Evolutionary conservation across 1,284 basidiomycete genomes (phyloP), one percentile per base, ranked within the genome.

Genomic region (Boletus subluridellus): DNA sequence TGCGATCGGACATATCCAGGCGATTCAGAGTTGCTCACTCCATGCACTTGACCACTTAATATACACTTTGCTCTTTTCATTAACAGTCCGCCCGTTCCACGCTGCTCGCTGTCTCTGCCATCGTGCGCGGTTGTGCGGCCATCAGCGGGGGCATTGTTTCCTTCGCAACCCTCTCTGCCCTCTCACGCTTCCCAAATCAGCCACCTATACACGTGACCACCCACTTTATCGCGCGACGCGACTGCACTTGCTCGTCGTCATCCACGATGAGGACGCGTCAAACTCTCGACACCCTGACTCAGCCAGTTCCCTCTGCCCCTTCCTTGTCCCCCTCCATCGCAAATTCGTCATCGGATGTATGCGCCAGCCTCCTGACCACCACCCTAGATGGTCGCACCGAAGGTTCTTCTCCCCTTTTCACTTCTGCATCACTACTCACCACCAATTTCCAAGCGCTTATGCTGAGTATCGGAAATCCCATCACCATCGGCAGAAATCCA

Each of bases 401-500:
- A 79, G 82, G 88, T 86, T 48, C 17, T 8, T 34, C 46, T 52
- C 28, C 45, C n/a, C 39, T 30, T 30, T 45, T 48, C 10, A 8
- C 28, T 34, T 34, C 52, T 24, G 51, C 12, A 17, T 45, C 37
- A 44, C 49, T 39, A 48, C 50, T 64, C 69, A 74, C 65, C 2
- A 46, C 67, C n/a, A 48, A 44, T 49, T 30, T 26, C 35, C 21
- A 57, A 81, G 88, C 76, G 59, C 79, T 89, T 24, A 62, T 85
- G 24, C 71, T 91, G 41, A 82, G 79, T 47, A 72, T 87, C 46
- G 81, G 82, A 60, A 83, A 79, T 63, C 85, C 89, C 5, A 78
- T 83, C 9, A 82, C 78, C 0, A 87, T 91, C 48, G 89, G 89
- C 32, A 78, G 89, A 63, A 86, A 87, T 65, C 81, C 80, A 34